Conservation (phyloP, 139 green algal genomes). For the Klebsormidium nitens region DNA sequence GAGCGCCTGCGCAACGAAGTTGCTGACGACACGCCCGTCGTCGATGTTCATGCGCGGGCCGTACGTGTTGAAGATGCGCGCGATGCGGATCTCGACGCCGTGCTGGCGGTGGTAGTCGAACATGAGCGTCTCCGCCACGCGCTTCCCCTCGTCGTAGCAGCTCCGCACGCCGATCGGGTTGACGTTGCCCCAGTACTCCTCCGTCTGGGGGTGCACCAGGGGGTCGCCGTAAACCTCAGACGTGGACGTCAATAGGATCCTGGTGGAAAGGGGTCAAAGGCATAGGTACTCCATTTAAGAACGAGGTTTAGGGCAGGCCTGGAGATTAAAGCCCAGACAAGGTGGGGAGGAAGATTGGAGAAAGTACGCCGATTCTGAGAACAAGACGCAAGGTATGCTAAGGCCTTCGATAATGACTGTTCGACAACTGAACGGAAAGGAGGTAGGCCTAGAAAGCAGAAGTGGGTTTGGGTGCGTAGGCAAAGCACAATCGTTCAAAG, state of each 20-base stretch:
- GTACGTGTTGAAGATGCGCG: constrained; percentile 99
- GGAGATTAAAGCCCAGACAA: no score
- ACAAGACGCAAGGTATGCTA: no score
- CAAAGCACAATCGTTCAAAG: no score
- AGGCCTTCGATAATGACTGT: no score
- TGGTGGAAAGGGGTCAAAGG: no score
- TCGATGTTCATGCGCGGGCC: constrained; percentile 96
- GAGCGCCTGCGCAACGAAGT: constrained; percentile 92
- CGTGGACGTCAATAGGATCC: constrained; percentile 85
- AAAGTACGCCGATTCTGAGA: no score
- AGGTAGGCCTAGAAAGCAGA: no score
- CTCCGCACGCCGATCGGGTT: constrained; percentile 94
- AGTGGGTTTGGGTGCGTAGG: no score
- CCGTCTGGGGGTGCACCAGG: constrained; percentile 92
- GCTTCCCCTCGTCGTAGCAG: constrained; percentile 99
- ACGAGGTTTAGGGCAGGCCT: no score
- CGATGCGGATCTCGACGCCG: constrained; percentile 71
- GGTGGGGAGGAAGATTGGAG: no score
- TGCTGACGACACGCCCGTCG: constrained; percentile 95
- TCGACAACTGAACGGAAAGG: no score
- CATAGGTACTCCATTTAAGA: no score
- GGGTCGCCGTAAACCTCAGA: constrained; percentile 98
- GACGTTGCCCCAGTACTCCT: constrained; percentile 99
- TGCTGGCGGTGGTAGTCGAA: constrained; percentile 87
- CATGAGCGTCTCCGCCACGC: constrained; percentile 89